Evolutionary conservation across 805 yeast genomes (phyloP).

Genomic region (Candida bentonensis): DNA sequence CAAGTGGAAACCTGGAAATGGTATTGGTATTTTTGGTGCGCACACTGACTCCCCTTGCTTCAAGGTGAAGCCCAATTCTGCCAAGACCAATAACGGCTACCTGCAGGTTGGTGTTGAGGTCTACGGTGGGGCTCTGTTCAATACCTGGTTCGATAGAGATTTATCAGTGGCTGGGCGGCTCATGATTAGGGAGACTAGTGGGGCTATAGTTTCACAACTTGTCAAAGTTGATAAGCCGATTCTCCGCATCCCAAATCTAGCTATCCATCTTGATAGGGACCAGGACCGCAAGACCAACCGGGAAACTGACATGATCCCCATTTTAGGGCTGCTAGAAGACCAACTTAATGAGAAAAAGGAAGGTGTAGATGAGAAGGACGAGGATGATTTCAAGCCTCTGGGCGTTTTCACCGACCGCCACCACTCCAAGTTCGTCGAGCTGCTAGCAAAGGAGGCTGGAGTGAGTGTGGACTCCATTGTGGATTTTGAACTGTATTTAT

Average conservation of each 20-base stretch:
- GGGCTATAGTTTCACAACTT: conserved; percentile 46
- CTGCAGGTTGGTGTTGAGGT: conserved; percentile 85
- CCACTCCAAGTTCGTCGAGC: conserved; percentile 50
- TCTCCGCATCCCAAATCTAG: conserved; percentile 84
- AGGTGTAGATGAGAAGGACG: conserved; percentile 22
- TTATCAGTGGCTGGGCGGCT: conserved; percentile 87
- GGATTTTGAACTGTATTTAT: conserved; percentile 79
- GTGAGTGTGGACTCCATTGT: conserved; percentile 47
- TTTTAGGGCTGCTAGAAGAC: conserved; percentile 47
- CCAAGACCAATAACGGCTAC: conserved; percentile 56
- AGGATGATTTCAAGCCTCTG: conserved; percentile 39
- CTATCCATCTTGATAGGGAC: conserved; percentile 56
- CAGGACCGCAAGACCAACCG: conserved; percentile 52
- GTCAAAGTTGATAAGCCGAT: conserved; percentile 74
- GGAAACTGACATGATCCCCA: conserved; percentile 76
- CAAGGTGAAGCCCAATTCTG: conserved; percentile 76
- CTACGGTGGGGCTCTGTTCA: conserved; percentile 83
- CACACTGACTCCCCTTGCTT: conserved; percentile 92
- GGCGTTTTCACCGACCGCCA: conserved; percentile 37
- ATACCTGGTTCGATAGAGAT: conserved; percentile 94
- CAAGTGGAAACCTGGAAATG: conserved; percentile 60
- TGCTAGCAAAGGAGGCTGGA: conserved; percentile 52
- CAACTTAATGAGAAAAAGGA: conserved; percentile 22
- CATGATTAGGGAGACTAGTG: conserved; percentile 38
- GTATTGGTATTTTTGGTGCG: conserved; percentile 83